Evolutionary conservation across 148 eudicot species (phyloP).

Genomic region (Suaeda aralocaspica): DNA sequence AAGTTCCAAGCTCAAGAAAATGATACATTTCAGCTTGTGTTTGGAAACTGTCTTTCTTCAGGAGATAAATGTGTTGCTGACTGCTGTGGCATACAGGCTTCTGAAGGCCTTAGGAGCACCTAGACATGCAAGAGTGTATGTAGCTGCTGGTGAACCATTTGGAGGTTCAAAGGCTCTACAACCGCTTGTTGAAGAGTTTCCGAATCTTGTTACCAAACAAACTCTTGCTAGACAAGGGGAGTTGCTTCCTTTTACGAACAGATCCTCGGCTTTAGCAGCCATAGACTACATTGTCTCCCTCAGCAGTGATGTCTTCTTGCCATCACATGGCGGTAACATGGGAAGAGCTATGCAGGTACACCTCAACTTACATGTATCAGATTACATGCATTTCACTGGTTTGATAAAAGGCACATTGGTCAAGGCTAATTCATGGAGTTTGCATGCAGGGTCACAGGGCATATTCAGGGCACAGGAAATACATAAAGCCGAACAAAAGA

Average conservation of each 20-base stretch:
- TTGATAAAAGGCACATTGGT: too few species aligned
- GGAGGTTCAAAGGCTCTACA: constrained; percentile 54
- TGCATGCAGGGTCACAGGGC: constrained; percentile 66
- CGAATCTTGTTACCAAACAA: constrained; percentile 48
- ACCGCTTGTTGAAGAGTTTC: constrained; percentile 44
- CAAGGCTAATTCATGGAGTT: background rate
- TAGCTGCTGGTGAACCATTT: constrained; percentile 71
- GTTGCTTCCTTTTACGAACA: constrained; percentile 44
- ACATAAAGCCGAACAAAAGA: constrained; percentile 64
- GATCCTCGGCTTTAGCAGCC: constrained; percentile 58
- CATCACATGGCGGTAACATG: constrained; percentile 81
- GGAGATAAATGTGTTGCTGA: too few species aligned
- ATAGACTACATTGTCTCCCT: constrained; percentile 67
- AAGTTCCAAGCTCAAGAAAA: background rate
- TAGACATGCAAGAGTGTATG: constrained; percentile 41
- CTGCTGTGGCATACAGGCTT: constrained; percentile 34
- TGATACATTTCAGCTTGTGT: too few species aligned
- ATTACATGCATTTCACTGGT: too few species aligned
- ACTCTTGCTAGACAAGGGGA: constrained; percentile 49
- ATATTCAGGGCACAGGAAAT: constrained; percentile 67
- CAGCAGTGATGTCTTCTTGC: constrained; percentile 75
- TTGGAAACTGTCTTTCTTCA: too few species aligned
- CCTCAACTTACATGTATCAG: background rate
- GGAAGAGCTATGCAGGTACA: constrained; percentile 69
- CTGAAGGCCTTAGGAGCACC: constrained; percentile 72